Evolutionary conservation across 2,329 filamentous ascomycete species (phyloP), one percentile per base, ranked within the genome.

Genomic region (Arthroderma sp.): DNA sequence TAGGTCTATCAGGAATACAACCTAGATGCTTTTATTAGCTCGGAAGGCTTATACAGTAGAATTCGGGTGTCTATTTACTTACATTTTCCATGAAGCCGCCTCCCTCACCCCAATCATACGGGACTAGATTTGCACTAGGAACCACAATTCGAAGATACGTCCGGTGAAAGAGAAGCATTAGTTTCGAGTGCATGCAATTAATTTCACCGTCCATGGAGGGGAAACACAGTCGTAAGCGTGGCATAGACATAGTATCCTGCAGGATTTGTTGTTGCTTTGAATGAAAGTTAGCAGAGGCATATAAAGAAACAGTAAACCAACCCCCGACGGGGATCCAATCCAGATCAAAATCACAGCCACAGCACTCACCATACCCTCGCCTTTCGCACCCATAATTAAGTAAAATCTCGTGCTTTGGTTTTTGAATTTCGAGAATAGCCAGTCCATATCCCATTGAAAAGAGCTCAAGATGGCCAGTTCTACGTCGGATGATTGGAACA

Each of bases 1-100:
- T 6, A 96, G 74, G 59, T 98, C 91, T 52, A 98, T 88, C n/a
- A 96, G 59, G 59, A 94, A 96, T 5, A 88, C 78, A 54, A 80
- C 81, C 80, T 83, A 27, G 27, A 46, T 27, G 3, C 15, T 27
- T 52, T 55, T 49, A 52, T 43, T 43, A 29, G 43, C 7, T 36
- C 5, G 29, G 40, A 2, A 10, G 36, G 38, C 31, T 33, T n/a
- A 29, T 9, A 22, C 15, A 30, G 9, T 28, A 39, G n/a, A 29
- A 29, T 22, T 4, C 41, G 5, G 34, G 22, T 4, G 2, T 9
- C 8, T 4, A 39, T 8, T 29, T 8, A 34, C 72, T 47, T 56
- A 82, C 81, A 61, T 94, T 95, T 63, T 95, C 88, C 79, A 94
- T 83, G 2, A 80, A 65, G 4, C 85, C 85, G 5, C 85, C 85